A percentile compares a stretch with the other conserved stretches of the same genome.
Evolutionary conservation across 306 rosid genomes (phyloP).

Genomic region (Pyrus bretschneideri): DNA sequence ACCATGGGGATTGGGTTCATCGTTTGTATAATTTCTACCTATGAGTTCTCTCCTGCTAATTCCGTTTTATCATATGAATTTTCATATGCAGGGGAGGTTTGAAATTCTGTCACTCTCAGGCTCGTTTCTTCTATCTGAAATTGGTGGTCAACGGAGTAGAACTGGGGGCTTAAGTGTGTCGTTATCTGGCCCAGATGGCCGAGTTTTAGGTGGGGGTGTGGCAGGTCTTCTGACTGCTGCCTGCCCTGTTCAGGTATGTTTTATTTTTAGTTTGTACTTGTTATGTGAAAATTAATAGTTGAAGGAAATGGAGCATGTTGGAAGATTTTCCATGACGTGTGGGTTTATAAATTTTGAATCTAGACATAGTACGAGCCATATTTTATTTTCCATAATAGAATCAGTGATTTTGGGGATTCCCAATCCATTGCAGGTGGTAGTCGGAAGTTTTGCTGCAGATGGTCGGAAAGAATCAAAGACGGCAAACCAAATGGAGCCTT

Average conservation of each 20-base stretch:
- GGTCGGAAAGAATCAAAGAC: slow-evolving; percentile 36
- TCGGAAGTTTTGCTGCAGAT: slow-evolving; percentile 46
- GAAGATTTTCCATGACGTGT: background rate
- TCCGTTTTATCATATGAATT: background rate
- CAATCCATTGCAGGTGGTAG: slow-evolving; percentile 42
- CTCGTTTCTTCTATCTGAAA: slow-evolving; percentile 43
- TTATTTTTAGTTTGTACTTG: background rate
- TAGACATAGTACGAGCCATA: background rate
- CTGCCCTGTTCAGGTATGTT: slow-evolving; percentile 65
- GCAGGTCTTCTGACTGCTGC: slow-evolving; percentile 69
- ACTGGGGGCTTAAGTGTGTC: slow-evolving; percentile 59
- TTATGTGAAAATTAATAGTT: background rate
- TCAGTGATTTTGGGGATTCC: background rate
- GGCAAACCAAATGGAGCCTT: slow-evolving; percentile 18
- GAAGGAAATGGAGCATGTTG: background rate
- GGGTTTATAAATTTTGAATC: background rate
- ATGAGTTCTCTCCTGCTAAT: background rate
- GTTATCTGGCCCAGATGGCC: slow-evolving; percentile 68
- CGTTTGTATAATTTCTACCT: background rate
- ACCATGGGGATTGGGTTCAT: background rate
- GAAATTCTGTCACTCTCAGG: slow-evolving; percentile 72
- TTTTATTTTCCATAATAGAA: background rate
- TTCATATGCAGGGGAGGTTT: slow-evolving; percentile 57
- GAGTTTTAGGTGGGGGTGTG: slow-evolving; percentile 64
- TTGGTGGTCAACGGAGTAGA: slow-evolving; percentile 37